Percentiles rank a stretch among this genome's conserved stretches.
phyloP scores from a whole-genome alignment of 805 yeast species.

The Candida koratica region DNA sequence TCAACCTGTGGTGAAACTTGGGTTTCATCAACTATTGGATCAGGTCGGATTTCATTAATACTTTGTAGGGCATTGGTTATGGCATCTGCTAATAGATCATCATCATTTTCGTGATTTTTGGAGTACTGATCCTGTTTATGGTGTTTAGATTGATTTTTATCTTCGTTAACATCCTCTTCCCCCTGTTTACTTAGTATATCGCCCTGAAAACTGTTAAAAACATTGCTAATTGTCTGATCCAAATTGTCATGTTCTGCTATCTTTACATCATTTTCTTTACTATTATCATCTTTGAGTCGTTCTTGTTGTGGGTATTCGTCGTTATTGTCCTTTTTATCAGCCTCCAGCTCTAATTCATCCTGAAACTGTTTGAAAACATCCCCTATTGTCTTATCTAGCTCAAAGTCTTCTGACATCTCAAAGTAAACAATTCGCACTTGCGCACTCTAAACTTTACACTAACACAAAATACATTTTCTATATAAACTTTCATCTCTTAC shows the following conservation, averaged over 20 bases:
- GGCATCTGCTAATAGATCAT: conserved; percentile 15
- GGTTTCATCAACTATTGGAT: background rate
- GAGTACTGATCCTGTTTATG: background rate
- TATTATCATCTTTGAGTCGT: no score
- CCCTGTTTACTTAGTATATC: conserved; percentile 3
- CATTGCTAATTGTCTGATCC: conserved; percentile 29
- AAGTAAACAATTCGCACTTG: conserved; percentile 11
- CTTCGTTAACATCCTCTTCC: background rate
- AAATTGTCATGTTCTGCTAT: conserved; percentile 15
- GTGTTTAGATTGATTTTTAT: background rate
- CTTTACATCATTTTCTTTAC: conserved; percentile 1
- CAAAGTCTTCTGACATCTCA: conserved; percentile 17
- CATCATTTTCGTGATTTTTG: conserved; percentile 3
- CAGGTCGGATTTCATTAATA: conserved; percentile 12
- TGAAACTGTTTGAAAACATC: conserved; percentile 35
- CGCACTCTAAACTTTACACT: background rate
- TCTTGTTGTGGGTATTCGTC: background rate
- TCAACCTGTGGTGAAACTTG: conserved; percentile 4
- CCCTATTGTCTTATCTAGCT: conserved; percentile 35
- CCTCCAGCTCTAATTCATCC: conserved; percentile 9
- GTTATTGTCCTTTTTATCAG: background rate
- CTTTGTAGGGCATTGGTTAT: conserved; percentile 16
- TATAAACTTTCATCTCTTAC: conserved; percentile 6
- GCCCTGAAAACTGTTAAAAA: conserved; percentile 19
- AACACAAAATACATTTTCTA: background rate